Conservation (phyloP, 2,329 filamentous ascomycete species). For the Septoria petroselini region DNA sequence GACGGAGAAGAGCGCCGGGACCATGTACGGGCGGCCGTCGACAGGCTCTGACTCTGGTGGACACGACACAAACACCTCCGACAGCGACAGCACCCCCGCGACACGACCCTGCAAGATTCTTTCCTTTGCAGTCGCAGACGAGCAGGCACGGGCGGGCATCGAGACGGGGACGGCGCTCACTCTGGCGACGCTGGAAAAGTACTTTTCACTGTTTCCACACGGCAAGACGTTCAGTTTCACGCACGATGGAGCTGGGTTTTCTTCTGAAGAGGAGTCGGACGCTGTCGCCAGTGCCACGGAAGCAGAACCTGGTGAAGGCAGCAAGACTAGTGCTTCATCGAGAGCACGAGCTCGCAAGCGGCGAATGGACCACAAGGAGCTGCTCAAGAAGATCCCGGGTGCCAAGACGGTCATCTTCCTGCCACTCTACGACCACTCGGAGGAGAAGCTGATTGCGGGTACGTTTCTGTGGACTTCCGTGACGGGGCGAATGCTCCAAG, state of each 20-base stretch:
- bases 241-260: conserved; percentile 27
- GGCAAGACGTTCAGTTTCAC: conserved; percentile 34
- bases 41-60: conserved; percentile 24
- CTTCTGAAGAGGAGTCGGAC: conserved; percentile 30
- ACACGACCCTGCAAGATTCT: conserved; percentile 28
- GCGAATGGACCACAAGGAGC: conserved; percentile 39
- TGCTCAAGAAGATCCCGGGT: conserved; percentile 40
- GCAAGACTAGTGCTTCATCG: conserved; percentile 46
- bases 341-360: conserved; percentile 32
- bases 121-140: conserved; percentile 27
- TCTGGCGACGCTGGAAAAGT: conserved; percentile 31
- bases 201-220: conserved; percentile 30
- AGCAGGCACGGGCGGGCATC: conserved; percentile 27
- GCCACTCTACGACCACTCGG: conserved; percentile 51
- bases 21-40: conserved; percentile 14
- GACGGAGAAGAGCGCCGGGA: conserved; percentile 5
- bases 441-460: conserved; percentile 44
- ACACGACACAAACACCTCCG: conserved; percentile 24
- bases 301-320: conserved; percentile 24
- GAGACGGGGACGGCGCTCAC: conserved; percentile 27
- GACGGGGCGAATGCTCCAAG: conserved; percentile 41
- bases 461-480: conserved; percentile 48
- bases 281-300: conserved; percentile 21
- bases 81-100: conserved; percentile 26
- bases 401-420: conserved; percentile 50